A percentile compares a stretch with the other conserved stretches of the same genome.
Evolutionary conservation across 2,329 filamentous ascomycete species (phyloP).

Genomic region (Talaromyces sp.): DNA sequence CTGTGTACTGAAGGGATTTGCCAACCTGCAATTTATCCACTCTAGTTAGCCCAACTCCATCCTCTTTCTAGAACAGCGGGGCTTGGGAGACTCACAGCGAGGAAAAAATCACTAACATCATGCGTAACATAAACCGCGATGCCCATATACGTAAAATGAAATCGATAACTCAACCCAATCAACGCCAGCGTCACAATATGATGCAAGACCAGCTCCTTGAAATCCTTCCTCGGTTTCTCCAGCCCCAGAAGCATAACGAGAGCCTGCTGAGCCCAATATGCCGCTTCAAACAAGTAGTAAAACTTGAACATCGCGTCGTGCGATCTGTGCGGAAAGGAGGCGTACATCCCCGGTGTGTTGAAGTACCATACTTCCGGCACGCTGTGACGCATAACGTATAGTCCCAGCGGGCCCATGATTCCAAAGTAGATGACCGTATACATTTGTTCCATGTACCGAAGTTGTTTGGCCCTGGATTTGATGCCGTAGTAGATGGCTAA

Average conservation of each 20-base stretch:
- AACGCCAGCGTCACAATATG: slow-evolving; percentile 16
- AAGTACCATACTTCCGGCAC: slow-evolving; percentile 15
- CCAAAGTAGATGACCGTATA: slow-evolving; percentile 17
- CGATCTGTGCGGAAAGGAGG: slow-evolving; percentile 11
- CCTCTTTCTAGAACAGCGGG: too few species aligned
- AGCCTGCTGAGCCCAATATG: slow-evolving; percentile 17
- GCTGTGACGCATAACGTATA: slow-evolving; percentile 12
- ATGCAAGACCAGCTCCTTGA: slow-evolving; percentile 9
- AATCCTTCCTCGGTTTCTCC: slow-evolving; percentile 17
- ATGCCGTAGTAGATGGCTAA: slow-evolving; percentile 10
- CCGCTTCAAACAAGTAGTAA: slow-evolving; percentile 16
- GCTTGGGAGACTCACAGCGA: slow-evolving; percentile 6
- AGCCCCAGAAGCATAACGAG: slow-evolving; percentile 16
- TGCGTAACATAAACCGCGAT: slow-evolving; percentile 17
- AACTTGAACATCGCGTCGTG: slow-evolving; percentile 11
- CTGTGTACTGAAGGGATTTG: slow-evolving; percentile 15
- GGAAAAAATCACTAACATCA: slow-evolving; percentile 17
- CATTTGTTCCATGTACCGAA: slow-evolving; percentile 15
- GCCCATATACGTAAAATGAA: slow-evolving; percentile 17
- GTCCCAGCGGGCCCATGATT: slow-evolving; percentile 7
- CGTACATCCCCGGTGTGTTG: slow-evolving; percentile 14
- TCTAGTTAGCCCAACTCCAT: background rate
- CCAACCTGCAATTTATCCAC: background rate
- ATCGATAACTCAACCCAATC: slow-evolving; percentile 17
- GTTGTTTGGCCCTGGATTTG: slow-evolving; percentile 6